Evolutionary conservation across 495 filamentous ascomycete species (phyloP).

Genomic region (Amniculicola lignicola): DNA sequence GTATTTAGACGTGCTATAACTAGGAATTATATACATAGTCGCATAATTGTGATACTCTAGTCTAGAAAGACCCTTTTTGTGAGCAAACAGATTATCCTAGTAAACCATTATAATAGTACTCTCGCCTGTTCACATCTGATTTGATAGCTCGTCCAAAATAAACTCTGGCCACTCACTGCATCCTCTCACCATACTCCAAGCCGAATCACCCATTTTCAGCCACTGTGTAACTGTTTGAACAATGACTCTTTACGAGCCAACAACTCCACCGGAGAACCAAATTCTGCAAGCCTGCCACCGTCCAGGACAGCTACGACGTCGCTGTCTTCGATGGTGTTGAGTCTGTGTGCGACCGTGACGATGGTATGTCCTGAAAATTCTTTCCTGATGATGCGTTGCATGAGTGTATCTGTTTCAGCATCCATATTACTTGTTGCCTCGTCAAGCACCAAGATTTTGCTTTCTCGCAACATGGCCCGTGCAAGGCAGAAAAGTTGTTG

Average conservation of each 20-base stretch:
- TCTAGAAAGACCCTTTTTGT: too few relatives aligned
- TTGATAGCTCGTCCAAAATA: too few relatives aligned
- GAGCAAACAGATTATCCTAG: too few relatives aligned
- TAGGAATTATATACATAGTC: too few relatives aligned
- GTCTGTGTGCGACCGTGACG: conserved; percentile 25
- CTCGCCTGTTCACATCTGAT: too few relatives aligned
- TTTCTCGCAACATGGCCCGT: conserved; percentile 51
- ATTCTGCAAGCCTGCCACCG: conserved; percentile 17
- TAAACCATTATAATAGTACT: too few relatives aligned
- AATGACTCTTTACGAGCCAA: conserved; percentile 9
- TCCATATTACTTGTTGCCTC: conserved; percentile 35
- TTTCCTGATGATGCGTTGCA: conserved; percentile 19
- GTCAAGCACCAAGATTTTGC: conserved; percentile 36
- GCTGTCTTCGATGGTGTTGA: conserved; percentile 27
- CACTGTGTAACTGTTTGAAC: too few relatives aligned
- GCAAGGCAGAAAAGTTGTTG: conserved; percentile 64
- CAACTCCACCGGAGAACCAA: conserved; percentile 17
- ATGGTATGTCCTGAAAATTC: conserved; percentile 24
- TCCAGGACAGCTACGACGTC: conserved; percentile 27
- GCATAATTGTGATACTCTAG: too few relatives aligned
- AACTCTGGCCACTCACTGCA: too few relatives aligned
- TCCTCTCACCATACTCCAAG: too few relatives aligned
- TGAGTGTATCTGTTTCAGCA: conserved; percentile 7
- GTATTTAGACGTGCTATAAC: too few relatives aligned
- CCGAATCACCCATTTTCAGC: too few relatives aligned